Percentiles rank a stretch among this genome's conserved stretches.
Evolutionary conservation across 2,329 filamentous ascomycete genomes (phyloP).

Genomic region (Claviceps purpurea): DNA sequence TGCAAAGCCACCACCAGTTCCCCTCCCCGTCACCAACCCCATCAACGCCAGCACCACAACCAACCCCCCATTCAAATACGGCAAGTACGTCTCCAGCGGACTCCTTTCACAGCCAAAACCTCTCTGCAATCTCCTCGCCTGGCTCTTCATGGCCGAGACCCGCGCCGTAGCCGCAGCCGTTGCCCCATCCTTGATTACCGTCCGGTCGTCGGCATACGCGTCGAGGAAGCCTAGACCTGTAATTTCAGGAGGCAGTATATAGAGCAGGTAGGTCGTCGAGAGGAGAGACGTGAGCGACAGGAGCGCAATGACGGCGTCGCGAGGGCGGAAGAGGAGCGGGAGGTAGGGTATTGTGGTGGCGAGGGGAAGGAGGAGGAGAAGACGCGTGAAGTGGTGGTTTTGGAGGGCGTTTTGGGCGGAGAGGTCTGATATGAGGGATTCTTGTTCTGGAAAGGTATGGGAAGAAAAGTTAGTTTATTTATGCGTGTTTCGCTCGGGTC

Average conservation of each 20-base stretch:
- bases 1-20: slow-evolving; percentile 17
- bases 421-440: slow-evolving; percentile 45
- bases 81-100: slow-evolving; percentile 45
- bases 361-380: slow-evolving; percentile 48
- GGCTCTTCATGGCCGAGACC: background rate
- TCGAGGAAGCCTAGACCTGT: slow-evolving; percentile 42
- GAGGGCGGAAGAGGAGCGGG: slow-evolving; percentile 19
- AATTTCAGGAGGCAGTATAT: slow-evolving; percentile 36
- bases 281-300: slow-evolving; percentile 50
- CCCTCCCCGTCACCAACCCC: slow-evolving; percentile 25
- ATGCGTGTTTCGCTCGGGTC: background rate
- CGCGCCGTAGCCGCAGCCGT: background rate
- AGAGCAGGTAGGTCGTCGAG: slow-evolving; percentile 48
- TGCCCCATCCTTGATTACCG: background rate
- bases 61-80: slow-evolving; percentile 46
- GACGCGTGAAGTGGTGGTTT: slow-evolving; percentile 43
- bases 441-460: slow-evolving; percentile 40
- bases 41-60: slow-evolving; percentile 36
- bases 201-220: slow-evolving; percentile 11
- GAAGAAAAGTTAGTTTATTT: background rate
- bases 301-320: slow-evolving; percentile 31
- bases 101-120: slow-evolving; percentile 11
- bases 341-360: slow-evolving; percentile 41
- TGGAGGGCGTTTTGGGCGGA: slow-evolving; percentile 39
- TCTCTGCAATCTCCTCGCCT: slow-evolving; percentile 8